These are phyloP conservation scores for Ciborinia camelliae DNA, from an alignment of 2,329 filamentous ascomycete species.

Conservation along the genomic window DNA sequence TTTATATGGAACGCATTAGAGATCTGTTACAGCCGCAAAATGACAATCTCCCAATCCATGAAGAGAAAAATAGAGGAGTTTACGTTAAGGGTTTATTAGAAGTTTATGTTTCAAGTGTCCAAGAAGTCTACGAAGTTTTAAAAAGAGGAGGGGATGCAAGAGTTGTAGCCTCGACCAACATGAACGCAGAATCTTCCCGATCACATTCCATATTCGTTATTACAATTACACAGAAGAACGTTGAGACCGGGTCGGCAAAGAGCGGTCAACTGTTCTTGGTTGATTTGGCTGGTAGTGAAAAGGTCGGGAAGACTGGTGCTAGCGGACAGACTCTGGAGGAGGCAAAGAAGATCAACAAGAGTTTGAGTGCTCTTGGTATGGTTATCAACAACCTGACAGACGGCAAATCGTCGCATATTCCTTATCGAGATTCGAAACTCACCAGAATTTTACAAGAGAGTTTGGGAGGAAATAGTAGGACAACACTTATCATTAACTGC, in stretches of 20 bases:
- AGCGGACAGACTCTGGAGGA: conserved; percentile 97
- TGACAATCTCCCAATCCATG: conserved; percentile 95
- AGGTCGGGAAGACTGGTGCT: conserved; percentile 96
- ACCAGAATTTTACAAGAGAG: conserved; percentile 97
- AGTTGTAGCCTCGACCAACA: conserved; percentile 94
- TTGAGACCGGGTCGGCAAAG: conserved; percentile 93
- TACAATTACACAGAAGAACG: conserved; percentile 95
- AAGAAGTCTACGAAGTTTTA: conserved; percentile 97
- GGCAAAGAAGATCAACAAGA: conserved; percentile 99
- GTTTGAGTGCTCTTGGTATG: conserved; percentile 95
- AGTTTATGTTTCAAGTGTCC: conserved; percentile 91
- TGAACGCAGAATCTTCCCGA: conserved; percentile 97
- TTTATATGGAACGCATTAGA: conserved; percentile 98
- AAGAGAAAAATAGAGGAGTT: conserved; percentile 92
- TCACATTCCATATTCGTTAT: conserved; percentile 98
- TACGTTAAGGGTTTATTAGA: conserved; percentile 95
- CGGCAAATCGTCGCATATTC: conserved; percentile 92
- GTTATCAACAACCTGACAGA: conserved; percentile 98
- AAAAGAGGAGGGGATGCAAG: conserved; percentile 83
- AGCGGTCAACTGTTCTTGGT: conserved; percentile 96
- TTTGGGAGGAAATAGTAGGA: conserved; percentile 93
- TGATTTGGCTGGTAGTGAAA: conserved; percentile 96
- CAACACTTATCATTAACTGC: conserved; percentile 98
- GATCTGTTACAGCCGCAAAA: conserved; percentile 90
- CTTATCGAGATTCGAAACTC: conserved; percentile 96